Base-by-base conservation (phyloP, 306 rosid genomes). In the Lathyrus oleraceus region DNA sequence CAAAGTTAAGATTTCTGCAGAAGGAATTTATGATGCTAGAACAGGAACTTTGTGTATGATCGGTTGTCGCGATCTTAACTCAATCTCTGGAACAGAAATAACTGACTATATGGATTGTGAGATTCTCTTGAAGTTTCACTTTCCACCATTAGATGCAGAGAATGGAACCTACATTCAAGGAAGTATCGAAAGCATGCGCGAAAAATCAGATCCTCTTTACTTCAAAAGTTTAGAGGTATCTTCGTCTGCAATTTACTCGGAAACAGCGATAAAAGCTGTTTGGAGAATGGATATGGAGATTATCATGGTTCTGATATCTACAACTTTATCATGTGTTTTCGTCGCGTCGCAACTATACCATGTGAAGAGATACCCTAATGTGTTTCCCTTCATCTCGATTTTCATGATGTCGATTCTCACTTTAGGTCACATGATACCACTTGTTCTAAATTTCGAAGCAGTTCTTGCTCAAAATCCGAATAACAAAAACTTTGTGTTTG, bases 21-120 rank as follows among this genome's bases (percentile, higher is more conserved):
- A 90, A 77, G 94, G 96, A 71, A 25, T 67, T 10, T 87, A 87
- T 82, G 83, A 87, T 80, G 65, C 77, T 12, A 49, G 73, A 69
- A 25, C 80, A 15, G 96, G 94, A 79, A 81, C 30, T 56, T 76
- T 90, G 79, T 90, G 96, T 42, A 86, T 87, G 96, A 70, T 83
- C 9, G 96, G 91, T 66, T 90, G 90, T 79, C 72, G 87, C 12
- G 54, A 71, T 30, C 40, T 75, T 52, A 52, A 16, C 52, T 61
- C 61, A 4, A 65, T 60, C 4, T 15, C 42, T 63, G 43, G 52
- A n/a, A 58, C 20, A 35, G 43, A 67, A 51, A 52, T 14, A 51
- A 36, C 51, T 15, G 61, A 48, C 3, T 69, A 81, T 17, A 19
- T 63, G 59, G 96, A 90, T 35, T 90, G 91, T 70, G 79, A 83